These are phyloP conservation scores for Chlorella sp. DNA, from an alignment of 139 green algal species.

Conservation along the genomic window DNA sequence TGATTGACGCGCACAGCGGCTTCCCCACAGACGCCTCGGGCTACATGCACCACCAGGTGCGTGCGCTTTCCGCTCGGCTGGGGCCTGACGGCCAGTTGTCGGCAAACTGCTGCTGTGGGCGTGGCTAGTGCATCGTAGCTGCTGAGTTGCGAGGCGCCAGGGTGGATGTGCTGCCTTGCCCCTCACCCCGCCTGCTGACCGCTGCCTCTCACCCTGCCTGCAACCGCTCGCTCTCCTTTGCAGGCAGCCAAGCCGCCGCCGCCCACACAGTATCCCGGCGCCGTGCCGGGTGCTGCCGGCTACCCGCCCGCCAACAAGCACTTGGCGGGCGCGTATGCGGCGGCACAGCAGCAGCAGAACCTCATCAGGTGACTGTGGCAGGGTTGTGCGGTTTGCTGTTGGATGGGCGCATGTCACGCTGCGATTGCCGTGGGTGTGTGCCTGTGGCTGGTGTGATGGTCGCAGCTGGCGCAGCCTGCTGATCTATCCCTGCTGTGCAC, in stretches of 20 bases:
- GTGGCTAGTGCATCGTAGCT: no score
- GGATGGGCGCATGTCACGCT: no score
- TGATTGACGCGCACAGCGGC: constrained; percentile 49
- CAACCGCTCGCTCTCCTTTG: background rate
- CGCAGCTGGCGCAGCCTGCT: background rate
- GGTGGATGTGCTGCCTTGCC: no score
- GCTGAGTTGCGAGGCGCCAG: background rate
- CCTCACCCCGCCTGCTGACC: background rate
- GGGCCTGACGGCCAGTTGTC: no score
- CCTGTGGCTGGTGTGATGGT: no score
- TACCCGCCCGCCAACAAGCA: constrained; percentile 36
- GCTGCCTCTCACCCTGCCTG: background rate
- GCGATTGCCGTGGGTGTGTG: no score
- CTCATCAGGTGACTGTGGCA: constrained; percentile 13
- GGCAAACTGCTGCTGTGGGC: no score
- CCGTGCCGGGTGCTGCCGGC: background rate
- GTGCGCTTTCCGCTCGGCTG: no score
- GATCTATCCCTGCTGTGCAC: no score
- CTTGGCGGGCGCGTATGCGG: constrained; percentile 23
- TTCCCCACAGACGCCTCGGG: constrained; percentile 41
- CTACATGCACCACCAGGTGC: constrained; percentile 43
- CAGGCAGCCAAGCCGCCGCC: constrained; percentile 17
- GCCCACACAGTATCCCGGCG: constrained; percentile 13
- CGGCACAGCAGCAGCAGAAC: constrained; percentile 35
- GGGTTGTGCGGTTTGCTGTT: no score